A percentile compares a stretch with the other conserved stretches of the same genome.
These are phyloP conservation scores for Boletus sp. DNA, from an alignment of 768 basidiomycete species.

Conservation along the genomic window DNA sequence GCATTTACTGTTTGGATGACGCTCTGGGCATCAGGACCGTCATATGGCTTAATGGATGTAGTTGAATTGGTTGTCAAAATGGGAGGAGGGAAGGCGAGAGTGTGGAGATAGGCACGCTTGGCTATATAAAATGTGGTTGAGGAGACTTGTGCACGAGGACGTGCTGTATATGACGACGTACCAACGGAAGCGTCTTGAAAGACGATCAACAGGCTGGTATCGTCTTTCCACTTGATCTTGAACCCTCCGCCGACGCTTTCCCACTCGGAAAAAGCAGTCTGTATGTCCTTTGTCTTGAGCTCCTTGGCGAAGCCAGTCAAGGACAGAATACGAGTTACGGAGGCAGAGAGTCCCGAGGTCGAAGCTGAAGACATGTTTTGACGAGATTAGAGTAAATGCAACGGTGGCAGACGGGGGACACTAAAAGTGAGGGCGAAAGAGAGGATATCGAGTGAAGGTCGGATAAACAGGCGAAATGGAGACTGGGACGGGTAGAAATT, in stretches of 20 bases:
- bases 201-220: conserved; percentile 92
- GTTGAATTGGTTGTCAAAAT: conserved; percentile 54
- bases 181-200: conserved; percentile 89
- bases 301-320: conserved; percentile 92
- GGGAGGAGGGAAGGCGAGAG: conserved; percentile 79
- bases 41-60: conserved; percentile 84
- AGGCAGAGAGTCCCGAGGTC: conserved; percentile 83
- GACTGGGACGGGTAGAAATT: conserved; percentile 5
- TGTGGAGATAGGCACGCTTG: conserved; percentile 66
- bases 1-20: conserved; percentile 84
- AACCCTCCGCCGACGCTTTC: conserved; percentile 86
- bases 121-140: conserved; percentile 11
- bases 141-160: neutral
- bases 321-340: conserved; percentile 92
- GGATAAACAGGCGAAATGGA: conserved; percentile 8
- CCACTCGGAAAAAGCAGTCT: conserved; percentile 86
- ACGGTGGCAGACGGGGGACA: neutral
- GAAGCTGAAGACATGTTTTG: conserved; percentile 58
- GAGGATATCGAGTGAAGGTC: conserved; percentile 17
- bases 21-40: conserved; percentile 86
- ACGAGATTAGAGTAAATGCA: conserved; percentile 5
- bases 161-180: conserved; percentile 46
- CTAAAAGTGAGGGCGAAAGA: conserved; percentile 10
- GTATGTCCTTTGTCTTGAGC: conserved; percentile 97
- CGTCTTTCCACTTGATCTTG: conserved; percentile 99